A percentile compares a stretch with the other conserved stretches of the same genome.
Evolutionary conservation across 2,329 filamentous ascomycete species (phyloP).

Genomic region (Akanthomyces muscarius): DNA sequence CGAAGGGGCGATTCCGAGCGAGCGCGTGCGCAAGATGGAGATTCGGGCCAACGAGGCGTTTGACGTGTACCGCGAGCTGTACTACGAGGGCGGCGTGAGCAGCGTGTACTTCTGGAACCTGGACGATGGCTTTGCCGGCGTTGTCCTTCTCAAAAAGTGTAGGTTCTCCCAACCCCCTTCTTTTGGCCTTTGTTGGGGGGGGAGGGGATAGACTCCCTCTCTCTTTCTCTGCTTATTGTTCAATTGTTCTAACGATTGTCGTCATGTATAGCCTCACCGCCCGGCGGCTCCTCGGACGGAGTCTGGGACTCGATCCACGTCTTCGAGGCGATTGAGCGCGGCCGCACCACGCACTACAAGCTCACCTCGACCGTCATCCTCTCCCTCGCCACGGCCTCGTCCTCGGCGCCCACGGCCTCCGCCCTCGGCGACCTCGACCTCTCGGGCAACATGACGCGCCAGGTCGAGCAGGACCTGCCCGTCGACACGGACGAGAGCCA

Average conservation of each 20-base stretch:
- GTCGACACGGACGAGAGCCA: slow-evolving; percentile 89
- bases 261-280: slow-evolving; percentile 54
- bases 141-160: slow-evolving; percentile 94
- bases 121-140: slow-evolving; percentile 95
- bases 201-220: too few relatives aligned
- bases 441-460: slow-evolving; percentile 95
- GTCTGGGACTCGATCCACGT: slow-evolving; percentile 99
- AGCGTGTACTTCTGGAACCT: slow-evolving; percentile 98
- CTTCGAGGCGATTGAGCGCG: slow-evolving; percentile 91
- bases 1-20: slow-evolving; percentile 83
- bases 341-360: slow-evolving; percentile 92
- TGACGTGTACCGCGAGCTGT: slow-evolving; percentile 93
- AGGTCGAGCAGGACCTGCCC: slow-evolving; percentile 86
- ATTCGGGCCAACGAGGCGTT: slow-evolving; percentile 92
- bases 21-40: slow-evolving; percentile 90
- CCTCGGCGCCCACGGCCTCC: slow-evolving; percentile 31
- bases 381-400: slow-evolving; percentile 61
- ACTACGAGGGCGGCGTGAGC: slow-evolving; percentile 93
- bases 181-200: too few relatives aligned
- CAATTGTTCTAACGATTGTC: not conserved
- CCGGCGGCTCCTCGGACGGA: slow-evolving; percentile 63
- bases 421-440: slow-evolving; percentile 83
- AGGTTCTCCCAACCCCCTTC: slow-evolving; percentile 28
- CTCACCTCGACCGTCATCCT: slow-evolving; percentile 96
- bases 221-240: too few relatives aligned